Percentiles rank a stretch among this genome's conserved stretches.
These are phyloP conservation scores for Erigeron philadelphicus DNA, from an alignment of 140 eudicot species.

Conservation along the genomic window DNA sequence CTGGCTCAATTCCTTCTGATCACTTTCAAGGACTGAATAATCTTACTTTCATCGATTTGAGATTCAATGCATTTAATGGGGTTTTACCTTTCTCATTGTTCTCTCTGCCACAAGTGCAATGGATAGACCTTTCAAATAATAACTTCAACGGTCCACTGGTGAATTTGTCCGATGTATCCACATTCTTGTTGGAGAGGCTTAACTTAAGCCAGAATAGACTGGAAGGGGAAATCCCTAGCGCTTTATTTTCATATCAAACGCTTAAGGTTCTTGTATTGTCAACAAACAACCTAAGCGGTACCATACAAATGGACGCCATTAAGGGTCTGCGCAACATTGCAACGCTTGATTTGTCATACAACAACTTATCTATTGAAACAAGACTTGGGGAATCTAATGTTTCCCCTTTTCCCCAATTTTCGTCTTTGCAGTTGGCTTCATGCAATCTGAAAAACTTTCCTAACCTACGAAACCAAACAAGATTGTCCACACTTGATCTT, in stretches of 20 bases:
- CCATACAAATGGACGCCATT: slow-evolving; percentile 7
- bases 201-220: background rate
- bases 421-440: slow-evolving; percentile 29
- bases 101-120: background rate
- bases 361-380: slow-evolving; percentile 29
- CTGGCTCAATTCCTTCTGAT: background rate
- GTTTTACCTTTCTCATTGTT: background rate
- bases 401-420: slow-evolving; percentile 25
- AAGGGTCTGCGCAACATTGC: slow-evolving; percentile 23
- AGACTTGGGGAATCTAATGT: slow-evolving; percentile 2
- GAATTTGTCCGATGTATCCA: background rate
- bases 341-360: slow-evolving; percentile 46
- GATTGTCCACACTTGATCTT: slow-evolving; percentile 29
- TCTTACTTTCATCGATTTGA: background rate
- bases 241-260: too few relatives aligned
- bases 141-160: background rate
- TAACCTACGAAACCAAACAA: slow-evolving; percentile 29
- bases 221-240: background rate
- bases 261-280: slow-evolving; percentile 29
- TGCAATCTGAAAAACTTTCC: slow-evolving; percentile 45
- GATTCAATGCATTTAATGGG: background rate
- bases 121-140: background rate
- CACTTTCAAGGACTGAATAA: background rate
- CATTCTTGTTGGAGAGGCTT: background rate
- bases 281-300: slow-evolving; percentile 33